Evolutionary conservation across 352 stramenopile genomes (phyloP).

Genomic region (Pythium aristosporum): DNA sequence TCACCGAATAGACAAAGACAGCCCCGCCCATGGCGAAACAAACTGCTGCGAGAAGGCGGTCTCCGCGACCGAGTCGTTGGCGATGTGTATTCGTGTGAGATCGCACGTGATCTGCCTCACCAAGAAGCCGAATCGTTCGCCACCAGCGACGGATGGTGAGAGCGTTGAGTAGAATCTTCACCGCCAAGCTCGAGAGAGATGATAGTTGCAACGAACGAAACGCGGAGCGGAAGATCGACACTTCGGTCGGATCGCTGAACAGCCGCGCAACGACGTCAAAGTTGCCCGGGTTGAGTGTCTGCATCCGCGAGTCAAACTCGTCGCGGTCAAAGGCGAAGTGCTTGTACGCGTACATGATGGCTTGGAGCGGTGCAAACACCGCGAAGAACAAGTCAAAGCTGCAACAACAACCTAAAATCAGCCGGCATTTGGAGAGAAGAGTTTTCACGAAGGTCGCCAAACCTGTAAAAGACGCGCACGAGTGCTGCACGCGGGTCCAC

Average conservation of each 20-base stretch:
- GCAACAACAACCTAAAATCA: no score
- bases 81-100: no score
- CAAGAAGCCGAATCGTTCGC: slow-evolving; percentile 28
- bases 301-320: slow-evolving; percentile 35
- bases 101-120: no score
- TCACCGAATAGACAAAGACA: neutral
- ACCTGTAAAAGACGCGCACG: slow-evolving; percentile 22
- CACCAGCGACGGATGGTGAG: slow-evolving; percentile 46
- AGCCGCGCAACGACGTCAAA: slow-evolving; percentile 46
- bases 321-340: slow-evolving; percentile 42
- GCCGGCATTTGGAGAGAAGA: no score
- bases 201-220: slow-evolving; percentile 52
- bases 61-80: no score
- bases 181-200: slow-evolving; percentile 23
- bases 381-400: slow-evolving; percentile 71
- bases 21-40: no score
- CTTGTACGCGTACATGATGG: slow-evolving; percentile 41
- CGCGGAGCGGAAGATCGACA: slow-evolving; percentile 42
- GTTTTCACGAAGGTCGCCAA: no score
- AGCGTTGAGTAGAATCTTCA: slow-evolving; percentile 38
- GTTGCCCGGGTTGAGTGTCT: slow-evolving; percentile 26
- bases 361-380: slow-evolving; percentile 46
- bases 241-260: slow-evolving; percentile 41
- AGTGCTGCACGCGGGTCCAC: slow-evolving; percentile 10
- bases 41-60: no score